Evolutionary conservation across 2,329 filamentous ascomycete genomes (phyloP).

Genomic region (Lasiodiplodia sp.): DNA sequence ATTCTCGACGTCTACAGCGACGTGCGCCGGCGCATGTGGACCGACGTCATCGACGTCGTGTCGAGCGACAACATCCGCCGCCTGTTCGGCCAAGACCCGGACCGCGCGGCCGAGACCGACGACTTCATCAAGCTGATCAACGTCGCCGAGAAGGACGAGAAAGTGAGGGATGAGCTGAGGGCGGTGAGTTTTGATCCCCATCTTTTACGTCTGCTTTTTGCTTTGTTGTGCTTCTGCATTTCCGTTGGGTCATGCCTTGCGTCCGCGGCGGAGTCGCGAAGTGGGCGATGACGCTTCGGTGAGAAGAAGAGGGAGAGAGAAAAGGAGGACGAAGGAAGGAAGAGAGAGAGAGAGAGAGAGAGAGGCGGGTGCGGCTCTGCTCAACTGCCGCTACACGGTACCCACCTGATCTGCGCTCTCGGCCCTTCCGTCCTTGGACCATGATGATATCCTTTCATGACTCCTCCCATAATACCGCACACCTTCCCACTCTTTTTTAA

Average conservation of each 20-base stretch:
- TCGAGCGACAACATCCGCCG: slow-evolving; percentile 51
- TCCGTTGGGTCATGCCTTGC: neutral
- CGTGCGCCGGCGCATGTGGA: slow-evolving; percentile 43
- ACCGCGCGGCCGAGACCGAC: slow-evolving; percentile 38
- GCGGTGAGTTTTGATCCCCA: slow-evolving; percentile 13
- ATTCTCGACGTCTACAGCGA: slow-evolving; percentile 47
- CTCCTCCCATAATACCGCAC: neutral
- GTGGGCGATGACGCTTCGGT: neutral
- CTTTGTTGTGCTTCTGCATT: neutral
- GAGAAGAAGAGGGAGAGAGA: neutral
- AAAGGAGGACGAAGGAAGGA: neutral
- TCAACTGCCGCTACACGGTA: neutral
- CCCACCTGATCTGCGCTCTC: neutral
- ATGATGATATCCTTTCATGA: neutral
- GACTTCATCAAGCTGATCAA: slow-evolving; percentile 45
- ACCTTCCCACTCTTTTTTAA: slow-evolving; percentile 1
- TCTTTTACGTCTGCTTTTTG: neutral
- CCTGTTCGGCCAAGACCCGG: slow-evolving; percentile 40
- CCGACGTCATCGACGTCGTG: slow-evolving; percentile 46
- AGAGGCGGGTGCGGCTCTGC: neutral
- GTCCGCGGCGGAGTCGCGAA: neutral
- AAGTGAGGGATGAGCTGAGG: slow-evolving; percentile 38
- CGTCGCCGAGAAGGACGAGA: slow-evolving; percentile 39
- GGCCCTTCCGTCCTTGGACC: neutral
- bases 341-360: neutral